Evolutionary conservation across 106 monocot species (phyloP).

Genomic region (Dendrobium officinale): DNA sequence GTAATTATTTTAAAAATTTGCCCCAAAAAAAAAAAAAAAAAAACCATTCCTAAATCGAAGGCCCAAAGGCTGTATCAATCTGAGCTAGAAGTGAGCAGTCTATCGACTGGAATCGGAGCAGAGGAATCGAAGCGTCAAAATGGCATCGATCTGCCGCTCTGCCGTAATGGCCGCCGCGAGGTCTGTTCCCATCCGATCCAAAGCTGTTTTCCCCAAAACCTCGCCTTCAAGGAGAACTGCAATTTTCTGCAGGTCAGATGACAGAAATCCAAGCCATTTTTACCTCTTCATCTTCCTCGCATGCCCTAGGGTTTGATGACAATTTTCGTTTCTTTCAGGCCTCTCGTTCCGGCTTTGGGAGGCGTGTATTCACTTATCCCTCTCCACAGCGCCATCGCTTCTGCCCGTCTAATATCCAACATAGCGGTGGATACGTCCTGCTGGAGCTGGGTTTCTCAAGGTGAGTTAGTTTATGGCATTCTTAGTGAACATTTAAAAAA

Average conservation of each 20-base stretch:
- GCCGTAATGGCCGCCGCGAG: slow-evolving; percentile 20
- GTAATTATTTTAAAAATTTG: too few species aligned
- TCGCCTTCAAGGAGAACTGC: slow-evolving; percentile 4
- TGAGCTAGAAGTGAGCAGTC: too few species aligned
- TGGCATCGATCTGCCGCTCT: slow-evolving; percentile 29
- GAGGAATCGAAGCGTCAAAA: not conserved
- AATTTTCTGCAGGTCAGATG: slow-evolving; percentile 19
- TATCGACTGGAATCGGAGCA: too few species aligned
- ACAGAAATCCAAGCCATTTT: not conserved
- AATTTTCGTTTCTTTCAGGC: slow-evolving; percentile 19
- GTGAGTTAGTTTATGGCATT: slow-evolving; percentile 8
- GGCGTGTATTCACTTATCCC: slow-evolving; percentile 34
- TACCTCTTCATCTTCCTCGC: not conserved
- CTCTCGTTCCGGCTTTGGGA: slow-evolving; percentile 21
- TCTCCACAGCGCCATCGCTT: slow-evolving; percentile 53
- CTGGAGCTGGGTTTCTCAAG: slow-evolving; percentile 57
- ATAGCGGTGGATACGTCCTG: slow-evolving; percentile 42
- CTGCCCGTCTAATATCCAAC: slow-evolving; percentile 36
- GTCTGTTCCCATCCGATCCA: slow-evolving; percentile 12
- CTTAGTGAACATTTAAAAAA: not conserved
- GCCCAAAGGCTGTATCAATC: too few species aligned
- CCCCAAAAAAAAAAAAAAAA: too few species aligned
- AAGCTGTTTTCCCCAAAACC: slow-evolving; percentile 6
- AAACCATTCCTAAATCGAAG: too few species aligned
- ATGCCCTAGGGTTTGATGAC: not conserved